A percentile compares a stretch with the other conserved stretches of the same genome.
phyloP scores from a whole-genome alignment of 305 asterid genomes.

The Fraxinus platypoda region DNA sequence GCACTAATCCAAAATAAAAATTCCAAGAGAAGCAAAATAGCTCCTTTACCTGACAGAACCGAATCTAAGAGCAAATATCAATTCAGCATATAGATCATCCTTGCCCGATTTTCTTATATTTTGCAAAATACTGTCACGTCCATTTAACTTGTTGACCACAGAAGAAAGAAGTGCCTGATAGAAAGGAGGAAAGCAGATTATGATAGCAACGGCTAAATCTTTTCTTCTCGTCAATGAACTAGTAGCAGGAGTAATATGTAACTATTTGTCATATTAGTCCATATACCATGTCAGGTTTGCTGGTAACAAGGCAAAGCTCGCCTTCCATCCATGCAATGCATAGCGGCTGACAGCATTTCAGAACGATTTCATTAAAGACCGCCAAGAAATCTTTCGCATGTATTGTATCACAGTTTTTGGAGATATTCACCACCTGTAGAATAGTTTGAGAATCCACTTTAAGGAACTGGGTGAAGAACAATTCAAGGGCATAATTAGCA shows the following conservation, averaged over 20 bases:
- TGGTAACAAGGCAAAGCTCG: constrained; percentile 55
- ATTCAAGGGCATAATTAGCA: constrained; percentile 2
- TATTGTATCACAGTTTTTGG: constrained; percentile 35
- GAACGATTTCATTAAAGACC: constrained; percentile 49
- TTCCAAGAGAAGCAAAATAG: constrained; percentile 17
- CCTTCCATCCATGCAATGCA: constrained; percentile 86
- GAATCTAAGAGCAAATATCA: constrained; percentile 67
- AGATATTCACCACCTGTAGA: constrained; percentile 62
- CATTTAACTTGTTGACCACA: constrained; percentile 54
- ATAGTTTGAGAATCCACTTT: constrained; percentile 10
- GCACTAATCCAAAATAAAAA: constrained; percentile 8
- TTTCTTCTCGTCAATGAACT: constrained; percentile 5
- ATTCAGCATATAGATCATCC: constrained; percentile 72
- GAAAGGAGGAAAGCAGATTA: constrained; percentile 22
- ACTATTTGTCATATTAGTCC: background rate
- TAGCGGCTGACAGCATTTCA: constrained; percentile 62
- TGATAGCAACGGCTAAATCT: constrained; percentile 5
- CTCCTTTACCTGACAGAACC: constrained; percentile 68
- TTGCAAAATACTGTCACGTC: constrained; percentile 54
- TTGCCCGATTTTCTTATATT: constrained; percentile 81
- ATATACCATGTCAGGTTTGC: constrained; percentile 59
- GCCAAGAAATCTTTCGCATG: constrained; percentile 36
- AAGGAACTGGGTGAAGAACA: background rate
- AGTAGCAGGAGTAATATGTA: constrained; percentile 2
- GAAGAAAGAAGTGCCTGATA: constrained; percentile 62